Base-by-base conservation (phyloP, 2,329 filamentous ascomycete genomes). In the Stagonosporopsis vannaccii region DNA sequence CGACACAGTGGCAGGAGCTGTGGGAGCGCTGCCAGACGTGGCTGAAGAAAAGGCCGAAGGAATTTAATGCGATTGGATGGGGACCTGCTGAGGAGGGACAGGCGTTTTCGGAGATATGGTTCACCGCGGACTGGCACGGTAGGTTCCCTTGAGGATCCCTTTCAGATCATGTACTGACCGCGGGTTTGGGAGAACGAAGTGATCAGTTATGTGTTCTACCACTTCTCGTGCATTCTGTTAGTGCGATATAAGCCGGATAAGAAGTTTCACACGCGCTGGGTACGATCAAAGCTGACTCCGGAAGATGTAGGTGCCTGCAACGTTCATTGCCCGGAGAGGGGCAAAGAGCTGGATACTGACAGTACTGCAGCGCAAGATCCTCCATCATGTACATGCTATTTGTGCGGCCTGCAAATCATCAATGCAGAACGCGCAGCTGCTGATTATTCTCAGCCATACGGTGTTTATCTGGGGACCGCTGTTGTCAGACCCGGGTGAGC, bases 221-320 rank as follows among this genome's bases (percentile, higher is more conserved):
- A 73, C 46, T 69, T 72, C 40, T 56, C 66, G 11, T 69, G 65
- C 32, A 65, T 73, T 13, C 59, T 73, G n/a, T 57, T 73, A 17
- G 56, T 73, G 7, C 61, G 49, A 8, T 71, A 71, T 35, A 70
- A 63, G 32, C 69, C 70, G 2, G 63, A 62, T 1, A 62, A 66
- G 1, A 67, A 63, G 40, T 71, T 71, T 28, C 62, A 63, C 2
- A 58, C 66, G 12, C 67, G 63, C 17, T 67, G 63, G 42, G 46
- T 62, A 8, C 7, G 13, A 6, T 6, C n/a, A 6, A 25, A 9
- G 19, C 43, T 42, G 11, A 58, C 39, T 2, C 48, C 22, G 25
- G 58, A 26, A 63, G 25, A 39, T 11, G 47, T 51, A 37, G 8
- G 47, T 43, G 8, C 33, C 13, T 11, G 17, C 33, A 9, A 2